Base-by-base conservation (phyloP, 208 protist genomes). In the Crithidia brevicula region DNA sequence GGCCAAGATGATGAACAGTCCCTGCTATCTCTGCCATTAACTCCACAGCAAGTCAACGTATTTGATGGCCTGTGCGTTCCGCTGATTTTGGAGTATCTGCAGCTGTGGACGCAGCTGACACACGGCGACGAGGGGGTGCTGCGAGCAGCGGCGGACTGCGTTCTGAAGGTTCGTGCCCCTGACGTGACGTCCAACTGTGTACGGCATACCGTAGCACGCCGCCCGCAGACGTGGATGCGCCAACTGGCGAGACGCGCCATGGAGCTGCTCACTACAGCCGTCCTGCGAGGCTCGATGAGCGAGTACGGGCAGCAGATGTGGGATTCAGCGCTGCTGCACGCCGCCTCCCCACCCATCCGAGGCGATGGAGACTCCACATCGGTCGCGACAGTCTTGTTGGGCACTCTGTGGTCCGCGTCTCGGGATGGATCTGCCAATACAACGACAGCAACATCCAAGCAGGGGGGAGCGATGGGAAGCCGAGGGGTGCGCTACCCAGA, bases 201-300 rank as follows among this genome's bases (percentile, higher is more conserved):
- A n/a, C n/a, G n/a, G n/a, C n/a, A n/a, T n/a, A n/a, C n/a, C n/a
- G n/a, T n/a, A n/a, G 23, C 57, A 18, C 10, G 10, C 15, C 36
- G 36, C 0, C 10, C 15, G 36, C 56, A 50, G 56, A 23, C 34
- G 15, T 15, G 46, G 0, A 53, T n/a, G 0, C 58, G 30, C 3
- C 16, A 7, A 9, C 33, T 63, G 42, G 43, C 43, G 3, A 22
- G 28, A 13, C 58, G 58, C n/a, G 69, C 69, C 9, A 46, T 20
- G 9, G 52, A 38, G 30, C 69, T 75, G 11, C 43, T 75, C 53
- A 64, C 69, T 10, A 50, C 43, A 15, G 52, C 61, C 18, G 45
- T 75, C 11, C 54, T 75, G 43, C 69, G 69, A 13, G 62, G 61
- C 6, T 52, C 22, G 43, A 63, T 75, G 69, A 75, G 69, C 38